A percentile compares a stretch with the other conserved stretches of the same genome.
phyloP scores from a whole-genome alignment of 2,329 filamentous ascomycete genomes.

The Teratosphaeria zuluensis region DNA sequence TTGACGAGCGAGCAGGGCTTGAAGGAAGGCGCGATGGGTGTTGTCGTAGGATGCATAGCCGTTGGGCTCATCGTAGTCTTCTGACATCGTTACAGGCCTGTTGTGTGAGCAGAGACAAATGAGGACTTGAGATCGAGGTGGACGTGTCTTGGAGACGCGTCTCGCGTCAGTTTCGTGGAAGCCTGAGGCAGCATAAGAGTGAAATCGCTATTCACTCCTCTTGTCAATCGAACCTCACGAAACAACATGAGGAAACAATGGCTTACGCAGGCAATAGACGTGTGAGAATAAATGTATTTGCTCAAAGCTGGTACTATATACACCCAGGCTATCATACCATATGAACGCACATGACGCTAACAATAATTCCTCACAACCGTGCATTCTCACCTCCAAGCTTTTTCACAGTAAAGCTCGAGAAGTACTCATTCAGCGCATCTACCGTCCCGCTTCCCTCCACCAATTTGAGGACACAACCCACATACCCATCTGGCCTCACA shows the following conservation, averaged over 20 bases:
- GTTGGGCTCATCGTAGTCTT: not conserved
- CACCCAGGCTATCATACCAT: slow-evolving; percentile 13
- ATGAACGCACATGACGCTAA: slow-evolving; percentile 40
- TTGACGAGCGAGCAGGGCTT: slow-evolving; percentile 72
- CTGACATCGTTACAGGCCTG: not conserved
- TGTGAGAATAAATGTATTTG: too few relatives aligned
- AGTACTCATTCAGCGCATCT: slow-evolving; percentile 78
- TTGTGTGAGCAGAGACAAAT: not conserved
- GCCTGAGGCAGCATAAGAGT: not conserved
- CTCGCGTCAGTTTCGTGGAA: not conserved
- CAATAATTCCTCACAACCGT: not conserved
- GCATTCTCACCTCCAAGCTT: not conserved
- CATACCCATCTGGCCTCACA: slow-evolving; percentile 78
- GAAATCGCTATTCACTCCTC: too few relatives aligned
- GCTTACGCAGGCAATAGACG: too few relatives aligned
- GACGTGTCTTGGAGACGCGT: not conserved
- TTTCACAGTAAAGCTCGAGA: slow-evolving; percentile 34
- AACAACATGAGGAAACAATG: too few relatives aligned
- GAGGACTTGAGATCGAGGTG: not conserved
- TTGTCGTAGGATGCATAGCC: slow-evolving; percentile 42
- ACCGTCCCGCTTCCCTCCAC: slow-evolving; percentile 69
- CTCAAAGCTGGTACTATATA: not conserved
- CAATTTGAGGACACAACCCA: slow-evolving; percentile 64
- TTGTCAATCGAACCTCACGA: too few relatives aligned
- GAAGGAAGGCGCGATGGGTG: slow-evolving; percentile 77